Evolutionary conservation across 2,329 filamentous ascomycete genomes (phyloP).

Genomic region (Aureobasidium subglaciale): DNA sequence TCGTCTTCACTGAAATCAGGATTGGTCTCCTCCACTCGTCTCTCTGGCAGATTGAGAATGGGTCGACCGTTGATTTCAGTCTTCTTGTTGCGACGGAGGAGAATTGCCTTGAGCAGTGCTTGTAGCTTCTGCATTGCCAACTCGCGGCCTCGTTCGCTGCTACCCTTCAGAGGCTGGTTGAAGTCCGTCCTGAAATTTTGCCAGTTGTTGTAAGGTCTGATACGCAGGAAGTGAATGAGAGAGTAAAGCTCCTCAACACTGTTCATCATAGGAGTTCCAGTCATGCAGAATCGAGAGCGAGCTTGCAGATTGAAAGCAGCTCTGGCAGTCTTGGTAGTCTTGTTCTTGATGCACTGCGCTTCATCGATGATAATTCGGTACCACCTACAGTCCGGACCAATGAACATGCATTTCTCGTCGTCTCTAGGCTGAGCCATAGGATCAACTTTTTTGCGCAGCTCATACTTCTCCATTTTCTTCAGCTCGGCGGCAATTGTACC

Average conservation of each 20-base stretch:
- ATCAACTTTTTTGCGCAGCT: slow-evolving; percentile 43
- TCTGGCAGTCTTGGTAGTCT: slow-evolving; percentile 52
- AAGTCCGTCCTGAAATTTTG: slow-evolving; percentile 56
- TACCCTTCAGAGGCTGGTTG: slow-evolving; percentile 44
- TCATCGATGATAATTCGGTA: slow-evolving; percentile 69
- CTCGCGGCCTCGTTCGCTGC: slow-evolving; percentile 23
- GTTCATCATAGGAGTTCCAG: slow-evolving; percentile 87
- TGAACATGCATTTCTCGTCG: slow-evolving; percentile 27
- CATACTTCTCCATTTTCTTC: slow-evolving; percentile 51
- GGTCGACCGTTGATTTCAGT: slow-evolving; percentile 73
- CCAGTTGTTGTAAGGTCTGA: slow-evolving; percentile 64
- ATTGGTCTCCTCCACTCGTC: slow-evolving; percentile 54
- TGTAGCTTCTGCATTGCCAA: slow-evolving; percentile 66
- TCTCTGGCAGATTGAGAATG: slow-evolving; percentile 60
- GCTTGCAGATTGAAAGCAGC: slow-evolving; percentile 54
- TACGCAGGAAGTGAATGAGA: slow-evolving; percentile 67
- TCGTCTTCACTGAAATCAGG: slow-evolving; percentile 63
- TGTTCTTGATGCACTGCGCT: slow-evolving; percentile 75
- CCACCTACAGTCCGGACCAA: slow-evolving; percentile 54
- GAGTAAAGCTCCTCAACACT: slow-evolving; percentile 70
- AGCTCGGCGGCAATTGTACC: slow-evolving; percentile 62
- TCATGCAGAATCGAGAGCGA: slow-evolving; percentile 64
- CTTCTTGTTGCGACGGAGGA: slow-evolving; percentile 75
- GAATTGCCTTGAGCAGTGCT: slow-evolving; percentile 67
- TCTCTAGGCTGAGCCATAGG: slow-evolving; percentile 30